These are phyloP conservation scores for Thielaviopsis euricoi DNA, from an alignment of 2,329 filamentous ascomycete species.

Conservation along the genomic window DNA sequence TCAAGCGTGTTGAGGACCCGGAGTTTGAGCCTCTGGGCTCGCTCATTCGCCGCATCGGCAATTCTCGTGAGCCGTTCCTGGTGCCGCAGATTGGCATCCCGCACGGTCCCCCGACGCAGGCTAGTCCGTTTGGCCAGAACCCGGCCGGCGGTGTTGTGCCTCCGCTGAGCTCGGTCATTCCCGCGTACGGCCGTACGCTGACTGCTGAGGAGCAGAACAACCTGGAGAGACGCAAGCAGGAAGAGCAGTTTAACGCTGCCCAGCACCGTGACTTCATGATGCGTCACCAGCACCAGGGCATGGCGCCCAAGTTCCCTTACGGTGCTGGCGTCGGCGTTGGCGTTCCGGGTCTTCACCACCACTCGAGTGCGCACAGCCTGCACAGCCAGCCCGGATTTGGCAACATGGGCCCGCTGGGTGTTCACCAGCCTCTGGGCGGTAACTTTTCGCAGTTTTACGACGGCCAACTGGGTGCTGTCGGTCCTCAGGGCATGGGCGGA, in stretches of 20 bases:
- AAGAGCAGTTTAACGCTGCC: constrained; percentile 94
- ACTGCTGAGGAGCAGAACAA: constrained; percentile 98
- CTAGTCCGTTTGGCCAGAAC: constrained; percentile 31
- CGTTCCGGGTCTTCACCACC: constrained; percentile 52
- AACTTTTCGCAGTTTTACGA: constrained; percentile 4
- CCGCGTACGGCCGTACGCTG: constrained; percentile 87
- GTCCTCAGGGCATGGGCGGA: constrained; percentile 1
- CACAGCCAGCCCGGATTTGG: constrained; percentile 96
- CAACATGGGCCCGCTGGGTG: constrained; percentile 74
- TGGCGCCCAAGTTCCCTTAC: constrained; percentile 47
- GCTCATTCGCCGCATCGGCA: constrained; percentile 86
- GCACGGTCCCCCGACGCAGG: constrained; percentile 54
- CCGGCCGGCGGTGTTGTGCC: constrained; percentile 53
- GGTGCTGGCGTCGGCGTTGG: constrained; percentile 12
- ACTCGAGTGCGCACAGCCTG: constrained; percentile 86
- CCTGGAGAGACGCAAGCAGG: constrained; percentile 86
- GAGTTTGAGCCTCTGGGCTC: constrained; percentile 94
- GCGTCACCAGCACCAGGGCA: constrained; percentile 52
- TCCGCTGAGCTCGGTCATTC: constrained; percentile 84
- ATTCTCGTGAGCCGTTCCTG: constrained; percentile 91
- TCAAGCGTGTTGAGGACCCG: constrained; percentile 83
- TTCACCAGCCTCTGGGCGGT: constrained; percentile 17
- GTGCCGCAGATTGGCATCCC: constrained; percentile 93
- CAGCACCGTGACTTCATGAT: constrained; percentile 87
- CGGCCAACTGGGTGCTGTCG: neutral